phyloP scores from a whole-genome alignment of 495 filamentous ascomycete species.

The Aspergillus panamensis region DNA sequence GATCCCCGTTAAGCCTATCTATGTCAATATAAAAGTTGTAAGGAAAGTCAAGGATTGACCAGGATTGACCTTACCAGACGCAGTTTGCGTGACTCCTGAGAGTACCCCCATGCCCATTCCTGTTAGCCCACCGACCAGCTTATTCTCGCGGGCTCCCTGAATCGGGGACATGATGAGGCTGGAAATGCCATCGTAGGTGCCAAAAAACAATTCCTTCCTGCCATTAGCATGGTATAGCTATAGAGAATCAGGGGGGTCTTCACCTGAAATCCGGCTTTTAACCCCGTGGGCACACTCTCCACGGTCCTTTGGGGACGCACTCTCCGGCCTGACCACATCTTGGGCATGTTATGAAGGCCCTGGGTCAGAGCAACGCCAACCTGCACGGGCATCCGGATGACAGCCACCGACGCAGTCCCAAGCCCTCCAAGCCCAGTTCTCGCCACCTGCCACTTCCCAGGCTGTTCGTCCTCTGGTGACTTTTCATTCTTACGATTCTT shows the following conservation, averaged over 20 bases:
- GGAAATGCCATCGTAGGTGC: neutral
- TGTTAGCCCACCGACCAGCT: neutral
- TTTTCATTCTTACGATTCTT: neutral
- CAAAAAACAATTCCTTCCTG: neutral
- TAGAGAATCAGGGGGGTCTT: neutral
- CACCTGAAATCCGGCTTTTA: neutral
- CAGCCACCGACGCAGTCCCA: neutral
- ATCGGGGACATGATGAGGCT: neutral
- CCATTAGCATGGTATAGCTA: neutral
- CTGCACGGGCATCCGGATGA: neutral
- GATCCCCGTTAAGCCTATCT: neutral
- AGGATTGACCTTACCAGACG: neutral
- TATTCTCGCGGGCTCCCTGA: neutral
- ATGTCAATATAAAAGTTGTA: neutral
- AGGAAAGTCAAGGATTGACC: neutral
- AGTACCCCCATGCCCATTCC: neutral
- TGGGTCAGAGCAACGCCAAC: neutral
- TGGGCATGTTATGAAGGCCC: neutral
- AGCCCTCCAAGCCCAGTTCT: neutral
- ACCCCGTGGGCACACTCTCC: neutral
- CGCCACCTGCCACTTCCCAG: slow-evolving; percentile 1
- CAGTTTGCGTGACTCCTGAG: neutral
- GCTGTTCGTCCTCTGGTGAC: neutral
- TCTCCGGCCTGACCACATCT: neutral
- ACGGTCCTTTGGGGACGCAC: slow-evolving; percentile 1